Conservation (phyloP, 75 land plant genomes). For the Selaginella tamariscina region DNA sequence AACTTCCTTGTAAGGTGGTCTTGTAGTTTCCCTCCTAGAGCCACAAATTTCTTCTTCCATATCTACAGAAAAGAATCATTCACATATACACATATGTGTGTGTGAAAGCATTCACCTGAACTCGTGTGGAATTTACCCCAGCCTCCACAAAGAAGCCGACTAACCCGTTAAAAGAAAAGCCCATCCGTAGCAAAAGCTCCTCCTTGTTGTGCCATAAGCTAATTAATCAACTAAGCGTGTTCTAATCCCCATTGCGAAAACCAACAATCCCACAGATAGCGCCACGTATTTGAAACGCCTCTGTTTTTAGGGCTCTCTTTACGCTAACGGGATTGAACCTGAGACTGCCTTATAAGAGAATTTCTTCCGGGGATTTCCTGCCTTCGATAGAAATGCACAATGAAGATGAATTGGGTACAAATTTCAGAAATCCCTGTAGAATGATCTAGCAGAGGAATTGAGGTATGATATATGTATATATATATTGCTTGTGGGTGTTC, state of each 20-base stretch:
- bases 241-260: neutral
- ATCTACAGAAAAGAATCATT: conserved; percentile 29
- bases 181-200: conserved; percentile 14
- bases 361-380: neutral
- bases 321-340: neutral
- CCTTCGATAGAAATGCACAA: neutral
- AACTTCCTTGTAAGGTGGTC: conserved; percentile 43
- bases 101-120: conserved; percentile 32
- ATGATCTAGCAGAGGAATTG: neutral
- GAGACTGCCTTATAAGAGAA: too few species aligned
- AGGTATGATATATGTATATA: too few species aligned
- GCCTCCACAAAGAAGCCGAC: conserved; percentile 41
- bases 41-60: conserved; percentile 68
- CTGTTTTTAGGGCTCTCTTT: neutral
- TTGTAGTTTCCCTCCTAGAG: conserved; percentile 55
- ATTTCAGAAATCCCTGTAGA: neutral
- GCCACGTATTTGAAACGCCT: too few species aligned
- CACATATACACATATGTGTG: neutral
- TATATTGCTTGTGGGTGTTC: too few species aligned
- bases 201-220: too few species aligned
- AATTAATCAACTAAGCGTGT: too few species aligned
- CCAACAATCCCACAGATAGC: neutral
- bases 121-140: conserved; percentile 49
- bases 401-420: neutral
- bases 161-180: conserved; percentile 39